These are phyloP conservation scores for Aspergillus saccharolyticus DNA, from an alignment of 495 filamentous ascomycete genomes.

Conservation along the genomic window DNA sequence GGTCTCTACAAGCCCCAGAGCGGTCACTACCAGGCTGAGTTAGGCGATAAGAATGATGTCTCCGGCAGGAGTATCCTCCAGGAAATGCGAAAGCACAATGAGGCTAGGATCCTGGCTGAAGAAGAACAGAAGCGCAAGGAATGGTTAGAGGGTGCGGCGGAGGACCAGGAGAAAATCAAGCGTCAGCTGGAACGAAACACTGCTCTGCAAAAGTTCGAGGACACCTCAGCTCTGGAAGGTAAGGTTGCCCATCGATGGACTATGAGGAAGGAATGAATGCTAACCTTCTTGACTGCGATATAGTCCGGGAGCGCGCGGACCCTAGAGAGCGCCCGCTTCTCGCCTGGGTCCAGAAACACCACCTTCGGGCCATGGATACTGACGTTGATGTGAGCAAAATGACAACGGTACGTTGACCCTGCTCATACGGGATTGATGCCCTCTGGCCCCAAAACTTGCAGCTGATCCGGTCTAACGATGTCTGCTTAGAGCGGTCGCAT, in stretches of 20 bases:
- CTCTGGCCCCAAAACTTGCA: neutral
- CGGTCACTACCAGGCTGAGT: constrained; percentile 39
- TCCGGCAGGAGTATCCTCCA: constrained; percentile 45
- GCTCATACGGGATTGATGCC: neutral
- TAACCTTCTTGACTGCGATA: constrained; percentile 8
- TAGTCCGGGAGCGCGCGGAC: constrained; percentile 39
- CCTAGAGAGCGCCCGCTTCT: constrained; percentile 37
- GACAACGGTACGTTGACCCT: constrained; percentile 28
- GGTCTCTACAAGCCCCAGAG: constrained; percentile 50
- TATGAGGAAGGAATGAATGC: neutral
- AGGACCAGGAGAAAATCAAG: constrained; percentile 38
- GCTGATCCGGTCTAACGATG: constrained; percentile 4
- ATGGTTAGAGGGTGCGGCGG: constrained; percentile 39
- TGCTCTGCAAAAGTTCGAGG: constrained; percentile 46
- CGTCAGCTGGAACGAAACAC: constrained; percentile 40
- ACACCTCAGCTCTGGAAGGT: constrained; percentile 36
- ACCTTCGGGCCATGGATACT: constrained; percentile 34
- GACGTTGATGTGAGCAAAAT: constrained; percentile 29
- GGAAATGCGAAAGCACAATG: constrained; percentile 46
- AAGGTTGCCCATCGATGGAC: neutral
- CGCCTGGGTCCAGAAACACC: constrained; percentile 48
- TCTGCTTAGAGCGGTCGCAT: constrained; percentile 51
- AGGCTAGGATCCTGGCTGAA: constrained; percentile 37
- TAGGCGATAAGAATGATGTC: constrained; percentile 35
- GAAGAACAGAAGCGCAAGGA: constrained; percentile 44